Evolutionary conservation across 805 yeast genomes (phyloP).

Genomic region (Torulaspora delbrueckii): DNA sequence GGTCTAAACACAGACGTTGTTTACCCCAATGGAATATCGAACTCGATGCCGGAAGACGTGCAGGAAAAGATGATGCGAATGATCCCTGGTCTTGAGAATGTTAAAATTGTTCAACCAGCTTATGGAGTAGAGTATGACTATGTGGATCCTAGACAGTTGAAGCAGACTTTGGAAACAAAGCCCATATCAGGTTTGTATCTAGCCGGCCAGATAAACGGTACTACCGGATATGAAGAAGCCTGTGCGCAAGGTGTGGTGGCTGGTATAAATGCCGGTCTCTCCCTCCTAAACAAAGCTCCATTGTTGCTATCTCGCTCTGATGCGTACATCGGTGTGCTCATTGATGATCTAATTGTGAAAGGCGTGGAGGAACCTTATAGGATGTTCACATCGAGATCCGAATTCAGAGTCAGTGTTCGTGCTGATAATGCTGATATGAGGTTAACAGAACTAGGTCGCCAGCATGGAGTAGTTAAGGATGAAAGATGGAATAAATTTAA

Average conservation of each 20-base stretch:
- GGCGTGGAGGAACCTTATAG: slow-evolving; percentile 97
- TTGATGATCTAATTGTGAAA: slow-evolving; percentile 89
- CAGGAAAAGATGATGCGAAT: slow-evolving; percentile 68
- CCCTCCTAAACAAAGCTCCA: slow-evolving; percentile 38
- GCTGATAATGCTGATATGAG: slow-evolving; percentile 93
- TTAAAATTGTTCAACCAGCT: slow-evolving; percentile 87
- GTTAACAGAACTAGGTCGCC: slow-evolving; percentile 63
- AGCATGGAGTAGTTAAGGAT: slow-evolving; percentile 61
- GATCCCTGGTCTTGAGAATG: slow-evolving; percentile 87
- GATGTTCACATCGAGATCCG: slow-evolving; percentile 96
- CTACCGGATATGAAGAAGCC: slow-evolving; percentile 98
- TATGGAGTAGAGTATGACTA: slow-evolving; percentile 99
- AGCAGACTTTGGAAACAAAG: slow-evolving; percentile 75
- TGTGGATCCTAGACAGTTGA: slow-evolving; percentile 86
- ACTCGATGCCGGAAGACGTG: slow-evolving; percentile 93
- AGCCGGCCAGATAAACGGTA: slow-evolving; percentile 98
- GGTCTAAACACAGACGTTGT: slow-evolving; percentile 83
- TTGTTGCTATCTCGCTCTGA: slow-evolving; percentile 66
- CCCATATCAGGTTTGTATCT: slow-evolving; percentile 68
- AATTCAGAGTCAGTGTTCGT: slow-evolving; percentile 82
- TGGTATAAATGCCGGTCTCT: slow-evolving; percentile 87
- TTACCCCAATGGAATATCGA: slow-evolving; percentile 94
- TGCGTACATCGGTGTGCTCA: slow-evolving; percentile 86
- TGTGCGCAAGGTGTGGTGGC: slow-evolving; percentile 96
- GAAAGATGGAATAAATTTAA: slow-evolving; percentile 49